phyloP scores from a whole-genome alignment of 2,329 filamentous ascomycete species.

The Trichoderma aggressivum region DNA sequence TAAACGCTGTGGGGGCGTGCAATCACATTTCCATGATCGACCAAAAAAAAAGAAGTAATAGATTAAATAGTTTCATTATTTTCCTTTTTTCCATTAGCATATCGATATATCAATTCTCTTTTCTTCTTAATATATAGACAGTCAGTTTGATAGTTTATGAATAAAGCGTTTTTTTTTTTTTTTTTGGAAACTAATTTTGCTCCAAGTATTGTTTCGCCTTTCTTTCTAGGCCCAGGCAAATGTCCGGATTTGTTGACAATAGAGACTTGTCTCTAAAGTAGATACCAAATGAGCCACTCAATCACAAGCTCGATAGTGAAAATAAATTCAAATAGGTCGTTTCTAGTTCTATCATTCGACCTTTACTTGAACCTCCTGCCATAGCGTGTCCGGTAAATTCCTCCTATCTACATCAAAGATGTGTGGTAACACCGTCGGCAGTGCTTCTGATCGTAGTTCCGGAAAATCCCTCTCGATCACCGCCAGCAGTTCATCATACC shows the following conservation, averaged over 20 bases:
- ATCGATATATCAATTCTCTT: neutral
- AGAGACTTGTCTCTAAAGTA: neutral
- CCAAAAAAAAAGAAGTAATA: neutral
- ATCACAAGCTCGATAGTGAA: neutral
- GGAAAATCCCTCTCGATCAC: neutral
- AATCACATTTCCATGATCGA: neutral
- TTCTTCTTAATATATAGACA: neutral
- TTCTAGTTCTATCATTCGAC: neutral
- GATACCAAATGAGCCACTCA: neutral
- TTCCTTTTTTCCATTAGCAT: neutral
- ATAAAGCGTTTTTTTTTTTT: neutral
- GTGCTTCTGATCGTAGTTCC: neutral
- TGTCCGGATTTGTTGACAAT: no score
- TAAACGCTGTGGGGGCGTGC: neutral
- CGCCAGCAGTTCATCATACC: slow-evolving; percentile 4
- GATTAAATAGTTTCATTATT: neutral
- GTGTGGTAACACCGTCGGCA: slow-evolving; percentile 2
- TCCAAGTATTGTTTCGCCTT: no score
- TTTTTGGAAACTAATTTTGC: neutral
- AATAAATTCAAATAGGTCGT: neutral
- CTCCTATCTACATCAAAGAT: slow-evolving; percentile 3
- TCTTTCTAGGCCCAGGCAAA: no score
- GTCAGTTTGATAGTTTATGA: neutral
- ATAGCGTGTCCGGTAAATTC: neutral
- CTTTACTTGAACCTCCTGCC: neutral